Conservation (phyloP, 169 alveolate species). For the Plasmodium yoelii region DNA sequence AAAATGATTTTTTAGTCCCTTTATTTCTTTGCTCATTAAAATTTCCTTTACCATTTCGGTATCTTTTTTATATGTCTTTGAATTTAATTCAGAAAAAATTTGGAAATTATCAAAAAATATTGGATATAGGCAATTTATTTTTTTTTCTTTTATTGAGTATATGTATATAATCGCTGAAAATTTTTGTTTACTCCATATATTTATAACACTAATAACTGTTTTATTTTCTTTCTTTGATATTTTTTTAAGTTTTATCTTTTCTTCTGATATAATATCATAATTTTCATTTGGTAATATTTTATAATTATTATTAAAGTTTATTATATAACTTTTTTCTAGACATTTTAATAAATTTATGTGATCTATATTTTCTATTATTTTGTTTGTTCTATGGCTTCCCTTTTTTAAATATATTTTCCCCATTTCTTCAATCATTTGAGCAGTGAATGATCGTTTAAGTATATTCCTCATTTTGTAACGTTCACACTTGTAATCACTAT, state of each 20-base stretch:
- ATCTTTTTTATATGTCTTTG: not conserved
- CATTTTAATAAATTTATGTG: constrained; percentile 12
- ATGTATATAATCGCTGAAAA: constrained; percentile 26
- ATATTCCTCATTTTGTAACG: constrained; percentile 3
- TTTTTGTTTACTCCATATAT: constrained; percentile 11
- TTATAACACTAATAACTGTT: constrained; percentile 12
- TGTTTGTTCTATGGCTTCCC: not conserved
- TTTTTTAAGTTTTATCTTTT: constrained; percentile 16
- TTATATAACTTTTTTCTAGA: constrained; percentile 5
- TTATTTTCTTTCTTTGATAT: not conserved
- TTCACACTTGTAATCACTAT: not conserved
- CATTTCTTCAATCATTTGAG: constrained; percentile 6
- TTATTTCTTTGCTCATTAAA: constrained; percentile 13
- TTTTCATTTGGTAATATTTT: constrained; percentile 21
- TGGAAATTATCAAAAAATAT: not conserved
- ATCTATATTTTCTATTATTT: not conserved
- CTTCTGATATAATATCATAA: constrained; percentile 41
- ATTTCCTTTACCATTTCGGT: not conserved
- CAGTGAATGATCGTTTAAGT: not conserved
- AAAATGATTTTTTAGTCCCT: constrained; percentile 16
- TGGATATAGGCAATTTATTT: constrained; percentile 19
- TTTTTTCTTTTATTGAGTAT: constrained; percentile 1
- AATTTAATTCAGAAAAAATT: not conserved
- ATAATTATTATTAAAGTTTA: constrained; percentile 18
- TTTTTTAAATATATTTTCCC: not conserved